Percentiles rank a stretch among this genome's conserved stretches.
These are phyloP conservation scores for Kodamaea derodonti DNA, from an alignment of 1,139 yeast genomes.

Conservation along the genomic window DNA sequence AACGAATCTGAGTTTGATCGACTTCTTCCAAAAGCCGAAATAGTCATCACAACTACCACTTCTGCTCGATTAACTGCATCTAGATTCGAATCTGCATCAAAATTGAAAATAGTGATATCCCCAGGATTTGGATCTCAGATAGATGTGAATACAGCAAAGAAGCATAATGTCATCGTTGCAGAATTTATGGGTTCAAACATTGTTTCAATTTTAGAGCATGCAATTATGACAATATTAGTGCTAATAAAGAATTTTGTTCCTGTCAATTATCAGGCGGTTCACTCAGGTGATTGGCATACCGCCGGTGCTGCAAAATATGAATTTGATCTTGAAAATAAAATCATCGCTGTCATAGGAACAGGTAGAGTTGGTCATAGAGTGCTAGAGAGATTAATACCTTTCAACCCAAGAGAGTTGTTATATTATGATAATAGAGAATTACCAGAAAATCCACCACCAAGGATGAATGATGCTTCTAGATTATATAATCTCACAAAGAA, in stretches of 20 bases:
- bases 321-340: conserved; percentile 73
- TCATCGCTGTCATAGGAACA: conserved; percentile 74
- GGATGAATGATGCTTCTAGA: conserved; percentile 39
- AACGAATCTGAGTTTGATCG: conserved; percentile 53
- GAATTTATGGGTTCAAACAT: conserved; percentile 86
- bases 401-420: conserved; percentile 68
- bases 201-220: conserved; percentile 80
- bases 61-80: conserved; percentile 72
- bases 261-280: conserved; percentile 63
- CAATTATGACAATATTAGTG: conserved; percentile 65
- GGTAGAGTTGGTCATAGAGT: conserved; percentile 82
- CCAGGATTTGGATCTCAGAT: conserved; percentile 87
- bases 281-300: conserved; percentile 65
- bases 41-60: conserved; percentile 79
- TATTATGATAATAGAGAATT: conserved; percentile 76
- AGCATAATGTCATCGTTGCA: conserved; percentile 57
- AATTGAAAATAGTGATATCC: conserved; percentile 67
- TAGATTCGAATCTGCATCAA: conserved; percentile 67
- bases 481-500: conserved; percentile 34
- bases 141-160: conserved; percentile 71
- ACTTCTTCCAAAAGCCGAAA: conserved; percentile 66
- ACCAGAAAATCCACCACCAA: conserved; percentile 53
- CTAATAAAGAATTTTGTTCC: conserved; percentile 77
- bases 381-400: conserved; percentile 67
- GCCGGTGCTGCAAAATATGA: conserved; percentile 74